A percentile compares a stretch with the other conserved stretches of the same genome.
phyloP scores from a whole-genome alignment of 257 asterid genomes.

The Henckelia pumila region DNA sequence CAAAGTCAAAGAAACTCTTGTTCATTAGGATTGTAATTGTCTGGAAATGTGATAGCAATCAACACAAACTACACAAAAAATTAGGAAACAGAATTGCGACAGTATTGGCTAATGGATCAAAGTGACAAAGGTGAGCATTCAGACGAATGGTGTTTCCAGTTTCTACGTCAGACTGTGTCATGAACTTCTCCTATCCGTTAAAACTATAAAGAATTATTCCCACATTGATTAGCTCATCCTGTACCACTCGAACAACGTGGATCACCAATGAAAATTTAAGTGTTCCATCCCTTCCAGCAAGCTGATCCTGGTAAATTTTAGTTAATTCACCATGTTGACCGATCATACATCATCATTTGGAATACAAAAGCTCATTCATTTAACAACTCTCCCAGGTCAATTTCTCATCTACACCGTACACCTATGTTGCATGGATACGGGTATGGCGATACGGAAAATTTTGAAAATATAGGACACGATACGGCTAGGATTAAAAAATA shows the following conservation, averaged over 20 bases:
- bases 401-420: background rate
- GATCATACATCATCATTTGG: conserved; percentile 5
- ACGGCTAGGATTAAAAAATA: too few relatives aligned
- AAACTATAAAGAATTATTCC: conserved; percentile 1
- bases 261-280: background rate
- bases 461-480: too few relatives aligned
- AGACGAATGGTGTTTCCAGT: background rate
- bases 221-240: conserved; percentile 14
- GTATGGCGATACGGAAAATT: too few relatives aligned
- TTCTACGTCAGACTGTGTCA: background rate
- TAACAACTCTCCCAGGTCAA: conserved; percentile 15
- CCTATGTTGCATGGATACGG: too few relatives aligned
- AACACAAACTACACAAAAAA: background rate
- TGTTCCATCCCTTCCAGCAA: too few relatives aligned
- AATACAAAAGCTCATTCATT: conserved; percentile 1
- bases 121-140: background rate
- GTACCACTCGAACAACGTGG: conserved; percentile 10
- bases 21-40: conserved; percentile 5
- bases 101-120: background rate
- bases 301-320: too few relatives aligned
- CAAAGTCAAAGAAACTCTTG: conserved; percentile 4
- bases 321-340: background rate
- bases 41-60: conserved; percentile 13
- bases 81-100: background rate
- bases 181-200: conserved; percentile 7